A percentile compares a stretch with the other conserved stretches of the same genome.
Conservation (phyloP, 129 eudicot genomes). For the Lactuca saligna region DNA sequence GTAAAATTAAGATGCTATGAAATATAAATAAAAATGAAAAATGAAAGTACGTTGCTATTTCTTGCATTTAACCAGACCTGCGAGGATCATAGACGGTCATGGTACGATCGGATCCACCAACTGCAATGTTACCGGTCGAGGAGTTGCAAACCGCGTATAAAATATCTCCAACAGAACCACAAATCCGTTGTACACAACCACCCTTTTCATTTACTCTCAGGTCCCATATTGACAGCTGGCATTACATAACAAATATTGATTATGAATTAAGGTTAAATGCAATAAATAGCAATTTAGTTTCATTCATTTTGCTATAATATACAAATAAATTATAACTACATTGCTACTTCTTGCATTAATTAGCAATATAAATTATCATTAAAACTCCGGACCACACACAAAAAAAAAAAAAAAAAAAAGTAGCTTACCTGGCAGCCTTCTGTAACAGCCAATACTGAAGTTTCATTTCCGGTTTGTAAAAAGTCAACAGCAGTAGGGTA, state of each 20-base stretch:
- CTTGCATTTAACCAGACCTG: conserved; percentile 32
- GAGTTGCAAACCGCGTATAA: conserved; percentile 67
- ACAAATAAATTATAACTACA: too few relatives aligned
- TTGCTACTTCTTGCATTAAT: too few relatives aligned
- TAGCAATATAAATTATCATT: neutral
- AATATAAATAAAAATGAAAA: too few relatives aligned
- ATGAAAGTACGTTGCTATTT: neutral
- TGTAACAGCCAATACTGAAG: conserved; percentile 69
- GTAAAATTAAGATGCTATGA: neutral
- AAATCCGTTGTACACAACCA: conserved; percentile 73
- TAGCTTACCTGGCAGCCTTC: conserved; percentile 81
- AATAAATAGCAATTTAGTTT: too few relatives aligned
- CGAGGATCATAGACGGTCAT: conserved; percentile 85
- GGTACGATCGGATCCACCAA: conserved; percentile 82
- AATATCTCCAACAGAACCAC: conserved; percentile 74
- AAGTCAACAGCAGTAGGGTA: conserved; percentile 69
- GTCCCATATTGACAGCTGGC: conserved; percentile 77
- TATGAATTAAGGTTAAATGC: too few relatives aligned
- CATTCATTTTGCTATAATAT: too few relatives aligned
- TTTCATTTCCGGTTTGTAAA: conserved; percentile 46
- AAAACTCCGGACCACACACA: neutral
- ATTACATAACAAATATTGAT: conserved; percentile 8
- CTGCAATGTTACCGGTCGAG: conserved; percentile 70
- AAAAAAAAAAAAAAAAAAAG: conserved; percentile 3
- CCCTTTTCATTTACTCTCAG: conserved; percentile 70